Base-by-base conservation (phyloP, 257 asterid genomes). In the Solanum gracilifrons region DNA sequence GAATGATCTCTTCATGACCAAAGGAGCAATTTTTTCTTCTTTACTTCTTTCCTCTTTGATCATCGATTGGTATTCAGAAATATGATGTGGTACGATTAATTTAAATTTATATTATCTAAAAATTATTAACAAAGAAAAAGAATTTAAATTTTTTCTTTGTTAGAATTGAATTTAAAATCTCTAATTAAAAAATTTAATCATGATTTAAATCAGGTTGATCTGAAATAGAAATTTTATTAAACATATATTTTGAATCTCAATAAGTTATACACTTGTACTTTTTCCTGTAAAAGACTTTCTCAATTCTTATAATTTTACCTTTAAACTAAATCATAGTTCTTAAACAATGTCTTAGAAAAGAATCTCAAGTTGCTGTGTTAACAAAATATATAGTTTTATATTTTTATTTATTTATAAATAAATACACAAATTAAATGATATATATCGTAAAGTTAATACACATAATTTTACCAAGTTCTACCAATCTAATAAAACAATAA, bases 51-150 rank as follows among this genome's bases (percentile, higher is more conserved):
- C 20, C 2, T 69, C 1, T 29, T 33, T 72, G 21, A 33, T 18
- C 16, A 18, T 18, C 0, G 10, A 3, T 18, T 0, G 1, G 2
- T 27, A 29, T 25, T 1, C 15, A 36, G 8, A 25, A 66, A n/a
- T 3, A 41, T 66, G 5, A 66, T 25, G 12, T 5, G 13, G 1
- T 64, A 7, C 6, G 7, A 71, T 0, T 31, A 71, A 71, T 71
- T 71, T 32, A 32, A 4, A 18, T 72, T 32, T 62, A 9, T 2
- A 9, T 3, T 16, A 32, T 58, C 62, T 51, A 51, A 48, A 12
- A 32, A 4, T 4, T 15, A 48, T 7, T 72, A 32, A 72, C 7
- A 32, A 7, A 32, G 1, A 6, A 16, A 55, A 21, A 9, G 23
- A 60, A 1, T 9, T 23, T 1, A 60, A 21, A 5, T 4, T 13